Evolutionary conservation across 441 rosid species (phyloP).

Genomic region (Mallotus repandus): DNA sequence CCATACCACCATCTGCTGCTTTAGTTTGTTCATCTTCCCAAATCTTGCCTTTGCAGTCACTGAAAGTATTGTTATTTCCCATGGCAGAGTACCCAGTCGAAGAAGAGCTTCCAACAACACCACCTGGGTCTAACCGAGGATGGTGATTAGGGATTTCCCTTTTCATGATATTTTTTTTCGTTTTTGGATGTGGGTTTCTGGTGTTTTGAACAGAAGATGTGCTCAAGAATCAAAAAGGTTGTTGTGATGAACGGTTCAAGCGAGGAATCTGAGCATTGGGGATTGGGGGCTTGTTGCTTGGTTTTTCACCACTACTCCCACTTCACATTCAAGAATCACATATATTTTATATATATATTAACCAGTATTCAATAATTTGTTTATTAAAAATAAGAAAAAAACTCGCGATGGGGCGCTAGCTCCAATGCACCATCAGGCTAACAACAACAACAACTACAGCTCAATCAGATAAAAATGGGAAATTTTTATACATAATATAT

Average conservation of each 20-base stretch:
- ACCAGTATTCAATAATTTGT: not conserved
- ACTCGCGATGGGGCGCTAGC: constrained; percentile 57
- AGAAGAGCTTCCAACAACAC: constrained; percentile 2
- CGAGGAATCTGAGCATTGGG: constrained; percentile 45
- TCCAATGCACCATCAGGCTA: constrained; percentile 38
- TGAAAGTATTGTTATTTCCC: not conserved
- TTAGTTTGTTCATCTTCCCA: constrained; percentile 32
- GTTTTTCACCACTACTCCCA: constrained; percentile 43
- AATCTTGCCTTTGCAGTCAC: constrained; percentile 36
- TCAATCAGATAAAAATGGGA: constrained; percentile 35
- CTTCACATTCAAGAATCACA: constrained; percentile 24
- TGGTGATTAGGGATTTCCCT: constrained; percentile 44
- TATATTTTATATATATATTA: not conserved
- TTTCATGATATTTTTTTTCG: constrained; percentile 40
- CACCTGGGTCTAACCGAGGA: constrained; percentile 19
- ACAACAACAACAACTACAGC: constrained; percentile 31
- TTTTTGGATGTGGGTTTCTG: constrained; percentile 6
- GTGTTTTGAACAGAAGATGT: not conserved
- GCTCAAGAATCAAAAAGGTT: constrained; percentile 28
- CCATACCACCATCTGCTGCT: constrained; percentile 57
- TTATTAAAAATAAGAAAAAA: not conserved
- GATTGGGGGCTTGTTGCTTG: constrained; percentile 37
- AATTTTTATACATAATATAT: too few species aligned
- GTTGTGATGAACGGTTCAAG: constrained; percentile 15
- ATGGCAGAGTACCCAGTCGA: constrained; percentile 14